These are phyloP conservation scores for Rhodotorula sp. DNA, from an alignment of 1,284 basidiomycete species.

Conservation along the genomic window DNA sequence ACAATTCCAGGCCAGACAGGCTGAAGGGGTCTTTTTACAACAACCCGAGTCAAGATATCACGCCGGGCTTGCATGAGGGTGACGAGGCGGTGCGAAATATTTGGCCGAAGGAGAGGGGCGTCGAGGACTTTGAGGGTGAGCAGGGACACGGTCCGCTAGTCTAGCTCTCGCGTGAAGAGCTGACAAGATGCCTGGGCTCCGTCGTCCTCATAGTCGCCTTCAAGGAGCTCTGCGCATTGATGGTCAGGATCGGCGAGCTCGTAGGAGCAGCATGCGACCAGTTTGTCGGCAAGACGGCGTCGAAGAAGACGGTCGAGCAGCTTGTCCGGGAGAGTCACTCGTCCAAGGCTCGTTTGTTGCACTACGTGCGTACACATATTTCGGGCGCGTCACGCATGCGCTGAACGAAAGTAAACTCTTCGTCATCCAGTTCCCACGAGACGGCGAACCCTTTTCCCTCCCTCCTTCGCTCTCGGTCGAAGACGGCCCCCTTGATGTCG, in stretches of 20 bases:
- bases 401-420: too few relatives aligned
- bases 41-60: conserved; percentile 70
- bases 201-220: conserved; percentile 61
- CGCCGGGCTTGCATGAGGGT: conserved; percentile 52
- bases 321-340: conserved; percentile 63
- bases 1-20: conserved; percentile 87
- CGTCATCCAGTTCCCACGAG: conserved; percentile 22
- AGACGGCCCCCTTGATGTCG: conserved; percentile 1
- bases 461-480: conserved; percentile 10
- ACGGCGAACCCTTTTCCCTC: conserved; percentile 10
- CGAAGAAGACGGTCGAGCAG: conserved; percentile 53
- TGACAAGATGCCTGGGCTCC: too few relatives aligned
- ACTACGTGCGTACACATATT: conserved; percentile 69
- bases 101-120: conserved; percentile 66
- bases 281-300: conserved; percentile 26
- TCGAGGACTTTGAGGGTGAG: conserved; percentile 65
- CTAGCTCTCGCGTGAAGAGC: background rate
- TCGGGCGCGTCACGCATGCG: too few relatives aligned
- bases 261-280: conserved; percentile 76
- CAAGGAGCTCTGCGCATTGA: conserved; percentile 76
- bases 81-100: conserved; percentile 59
- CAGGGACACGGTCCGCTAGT: conserved; percentile 41
- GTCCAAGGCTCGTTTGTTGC: conserved; percentile 78
- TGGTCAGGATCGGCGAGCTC: conserved; percentile 73
- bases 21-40: conserved; percentile 91